Conservation (phyloP, 768 basidiomycete genomes). For the Kwoniella botswanensis region DNA sequence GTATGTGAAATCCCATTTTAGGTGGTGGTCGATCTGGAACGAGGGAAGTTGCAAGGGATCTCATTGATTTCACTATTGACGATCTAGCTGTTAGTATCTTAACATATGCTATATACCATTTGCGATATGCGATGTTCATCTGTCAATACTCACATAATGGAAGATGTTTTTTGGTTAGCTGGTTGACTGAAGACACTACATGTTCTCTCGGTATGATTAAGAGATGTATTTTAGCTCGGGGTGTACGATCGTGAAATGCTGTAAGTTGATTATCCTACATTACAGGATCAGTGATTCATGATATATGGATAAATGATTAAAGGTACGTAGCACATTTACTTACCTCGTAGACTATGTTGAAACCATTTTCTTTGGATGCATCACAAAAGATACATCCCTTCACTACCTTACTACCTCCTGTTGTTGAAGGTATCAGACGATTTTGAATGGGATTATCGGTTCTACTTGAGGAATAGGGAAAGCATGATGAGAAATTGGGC, state of each 20-base stretch:
- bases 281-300: background rate
- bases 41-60: constrained; percentile 22
- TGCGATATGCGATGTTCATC: constrained; percentile 7
- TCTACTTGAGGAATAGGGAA: too few species aligned
- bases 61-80: constrained; percentile 35
- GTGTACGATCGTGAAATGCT: constrained; percentile 54
- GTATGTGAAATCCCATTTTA: constrained; percentile 55
- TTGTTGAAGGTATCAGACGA: background rate
- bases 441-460: background rate
- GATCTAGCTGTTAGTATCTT: too few species aligned
- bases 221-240: constrained; percentile 45
- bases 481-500: too few species aligned
- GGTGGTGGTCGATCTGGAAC: constrained; percentile 5
- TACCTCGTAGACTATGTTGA: constrained; percentile 46
- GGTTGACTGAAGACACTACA: constrained; percentile 42
- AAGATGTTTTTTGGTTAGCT: constrained; percentile 35
- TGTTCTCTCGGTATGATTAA: constrained; percentile 53
- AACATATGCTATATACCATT: background rate
- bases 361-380: constrained; percentile 45
- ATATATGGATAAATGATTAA: background rate
- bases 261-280: constrained; percentile 46
- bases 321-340: constrained; percentile 4
- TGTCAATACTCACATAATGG: constrained; percentile 39
- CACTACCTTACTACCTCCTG: background rate
- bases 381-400: constrained; percentile 49